Evolutionary conservation across 2,329 filamentous ascomycete genomes (phyloP), one percentile per base, ranked within the genome.

Genomic region (Clarireedia sp.): DNA sequence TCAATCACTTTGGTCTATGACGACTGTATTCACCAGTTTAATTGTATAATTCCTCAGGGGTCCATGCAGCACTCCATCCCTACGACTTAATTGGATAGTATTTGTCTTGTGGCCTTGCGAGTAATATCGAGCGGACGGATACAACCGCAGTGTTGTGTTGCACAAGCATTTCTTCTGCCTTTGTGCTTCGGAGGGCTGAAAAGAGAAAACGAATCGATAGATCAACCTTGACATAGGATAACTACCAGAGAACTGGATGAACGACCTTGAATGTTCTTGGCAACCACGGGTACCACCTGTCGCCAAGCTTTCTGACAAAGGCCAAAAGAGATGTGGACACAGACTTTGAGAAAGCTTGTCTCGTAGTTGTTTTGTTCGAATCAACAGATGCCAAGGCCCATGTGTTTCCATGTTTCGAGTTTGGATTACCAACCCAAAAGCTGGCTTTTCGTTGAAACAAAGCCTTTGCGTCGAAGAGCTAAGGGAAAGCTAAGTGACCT

Each of bases 271-370:
- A n/a, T 26, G 5, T 40, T 21, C 36, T 10, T 19, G 46, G 33
- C n/a, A 26, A 36, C 29, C 33, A 19, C 19, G 47, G 23, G 5
- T 19, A 43, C n/a, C 36, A 9, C 47, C 48, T 9, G 14, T 54
- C 5, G 51, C 51, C 23, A 48, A 48, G 36, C 33, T 41, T 40
- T 38, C 51, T 48, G 51, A 40, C 51, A 54, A 54, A 53, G 19
- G 12, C 24, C 19, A 16, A 23, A 36, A 53, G 17, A 24, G 29
- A 47, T 9, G 29, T 33, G 3, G 29, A 40, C 23, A 54, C 17
- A 17, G 43, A 33, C 33, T 41, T 41, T n/a, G 17, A 33, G n/a
- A 41, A 54, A 48, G 51, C 19, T 54, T 48, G 21, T 38, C 21
- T 48, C 10, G 10, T 23, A 19, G 26, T 19, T 8, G 29, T 3